Evolutionary conservation across 805 yeast species (phyloP).

Genomic region (Hanseniaspora thailandica): DNA sequence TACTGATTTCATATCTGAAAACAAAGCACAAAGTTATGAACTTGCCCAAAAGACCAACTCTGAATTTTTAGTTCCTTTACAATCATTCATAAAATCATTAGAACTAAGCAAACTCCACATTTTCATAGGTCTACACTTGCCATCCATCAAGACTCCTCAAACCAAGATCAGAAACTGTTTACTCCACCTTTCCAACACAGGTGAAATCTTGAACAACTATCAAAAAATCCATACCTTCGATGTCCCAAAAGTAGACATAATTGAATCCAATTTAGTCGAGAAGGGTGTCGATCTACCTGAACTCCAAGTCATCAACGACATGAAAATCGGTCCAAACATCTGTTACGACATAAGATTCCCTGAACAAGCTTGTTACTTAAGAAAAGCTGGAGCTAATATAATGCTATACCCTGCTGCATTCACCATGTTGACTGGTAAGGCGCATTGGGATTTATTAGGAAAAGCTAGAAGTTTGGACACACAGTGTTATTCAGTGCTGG

Average conservation of each 20-base stretch:
- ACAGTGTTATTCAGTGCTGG: constrained; percentile 76
- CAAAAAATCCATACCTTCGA: constrained; percentile 85
- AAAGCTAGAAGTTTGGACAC: constrained; percentile 79
- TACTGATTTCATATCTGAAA: constrained; percentile 69
- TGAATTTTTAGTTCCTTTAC: constrained; percentile 36
- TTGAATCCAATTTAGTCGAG: constrained; percentile 69
- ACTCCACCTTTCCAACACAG: constrained; percentile 55
- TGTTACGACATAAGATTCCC: constrained; percentile 88
- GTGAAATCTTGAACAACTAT: constrained; percentile 56
- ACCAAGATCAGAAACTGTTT: constrained; percentile 57
- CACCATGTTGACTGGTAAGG: constrained; percentile 79
- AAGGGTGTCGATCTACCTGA: constrained; percentile 49
- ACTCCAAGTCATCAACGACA: constrained; percentile 22
- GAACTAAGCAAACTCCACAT: constrained; percentile 38
- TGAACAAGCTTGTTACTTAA: constrained; percentile 54
- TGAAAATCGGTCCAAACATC: constrained; percentile 49
- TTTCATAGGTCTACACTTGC: constrained; percentile 84
- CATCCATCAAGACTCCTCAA: constrained; percentile 31
- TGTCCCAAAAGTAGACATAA: constrained; percentile 58
- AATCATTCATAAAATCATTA: constrained; percentile 35
- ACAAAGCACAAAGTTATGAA: constrained; percentile 50
- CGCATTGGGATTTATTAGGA: constrained; percentile 79
- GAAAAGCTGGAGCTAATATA: constrained; percentile 63
- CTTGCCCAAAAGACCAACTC: constrained; percentile 42
- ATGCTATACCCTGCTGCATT: constrained; percentile 85